A percentile compares a stretch with the other conserved stretches of the same genome.
Conservation (phyloP, 2,329 filamentous ascomycete species). For the Aspergillus sp. region DNA sequence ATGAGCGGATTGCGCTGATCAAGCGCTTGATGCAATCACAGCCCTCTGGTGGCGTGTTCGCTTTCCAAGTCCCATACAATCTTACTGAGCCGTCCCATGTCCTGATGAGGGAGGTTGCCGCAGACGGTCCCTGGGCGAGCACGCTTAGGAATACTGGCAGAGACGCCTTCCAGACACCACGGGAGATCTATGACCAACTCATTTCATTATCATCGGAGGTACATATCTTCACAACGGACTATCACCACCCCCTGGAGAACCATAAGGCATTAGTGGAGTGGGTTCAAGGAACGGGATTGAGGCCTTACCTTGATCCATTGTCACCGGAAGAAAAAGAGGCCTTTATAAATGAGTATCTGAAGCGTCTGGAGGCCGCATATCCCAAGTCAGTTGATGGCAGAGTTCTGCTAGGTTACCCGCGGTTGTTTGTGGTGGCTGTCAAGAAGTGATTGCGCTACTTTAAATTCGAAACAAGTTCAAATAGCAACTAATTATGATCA, state of each 20-base stretch:
- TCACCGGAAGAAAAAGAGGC: constrained; percentile 32
- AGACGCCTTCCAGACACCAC: constrained; percentile 44
- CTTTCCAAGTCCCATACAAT: constrained; percentile 51
- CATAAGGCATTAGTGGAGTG: constrained; percentile 52
- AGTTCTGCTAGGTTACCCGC: constrained; percentile 50
- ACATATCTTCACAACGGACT: constrained; percentile 50
- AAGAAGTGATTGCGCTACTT: constrained; percentile 5
- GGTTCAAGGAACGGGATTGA: constrained; percentile 52
- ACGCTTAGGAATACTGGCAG: constrained; percentile 31
- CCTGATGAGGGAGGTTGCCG: constrained; percentile 44
- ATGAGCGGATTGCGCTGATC: constrained; percentile 41
- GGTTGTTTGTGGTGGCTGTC: constrained; percentile 50
- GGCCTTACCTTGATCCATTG: constrained; percentile 49
- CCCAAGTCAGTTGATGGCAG: constrained; percentile 43
- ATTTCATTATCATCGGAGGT: constrained; percentile 38
- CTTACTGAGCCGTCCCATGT: constrained; percentile 44
- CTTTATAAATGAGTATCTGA: constrained; percentile 45
- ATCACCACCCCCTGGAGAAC: constrained; percentile 46
- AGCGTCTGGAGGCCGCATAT: constrained; percentile 41
- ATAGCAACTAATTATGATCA: no score
- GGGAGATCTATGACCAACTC: constrained; percentile 46
- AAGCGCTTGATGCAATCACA: constrained; percentile 38
- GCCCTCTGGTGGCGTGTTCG: constrained; percentile 43
- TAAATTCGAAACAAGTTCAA: background rate
- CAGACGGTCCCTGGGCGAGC: constrained; percentile 33